Base-by-base conservation (phyloP, 1,284 basidiomycete genomes). In the Golubevia sp. region DNA sequence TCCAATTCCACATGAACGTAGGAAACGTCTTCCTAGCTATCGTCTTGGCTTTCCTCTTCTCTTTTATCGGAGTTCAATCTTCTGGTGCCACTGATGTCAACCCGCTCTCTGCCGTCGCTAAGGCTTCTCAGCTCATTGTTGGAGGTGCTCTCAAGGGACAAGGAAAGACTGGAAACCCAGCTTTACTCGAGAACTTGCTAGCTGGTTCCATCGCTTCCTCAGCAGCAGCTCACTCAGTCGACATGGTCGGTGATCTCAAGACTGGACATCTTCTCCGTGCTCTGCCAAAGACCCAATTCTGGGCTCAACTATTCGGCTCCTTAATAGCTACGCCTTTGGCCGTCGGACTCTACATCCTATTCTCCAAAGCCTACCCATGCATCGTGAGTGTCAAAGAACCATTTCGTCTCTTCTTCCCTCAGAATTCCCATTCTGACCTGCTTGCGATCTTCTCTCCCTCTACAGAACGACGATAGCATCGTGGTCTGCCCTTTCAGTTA, bases 231-330 rank as follows among this genome's bases (percentile, higher is more conserved):
- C 88, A 90, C 77, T 86, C 88, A 23, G 84, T 87, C 56, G 90
- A 91, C 79, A 91, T 91, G 90, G 88, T 89, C 64, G 88, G 89
- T 63, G 90, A 91, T 73, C 84, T 91, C 71, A 90, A 91, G 85
- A 90, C 90, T 6, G 89, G 89, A 62, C 90, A 90, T 81, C 86
- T 91, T 61, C 86, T 91, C 13, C 86, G 89, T 53, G 88, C 90
- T 26, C 89, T 88, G 71, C 90, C 90, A 21, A 86, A 85, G 64
- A 88, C 88, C 76, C 89, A 91, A 84, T 91, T 91, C 82, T 85
- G 88, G 71, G 89, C 88, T 8, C 74, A 76, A 65, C 34, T 70
- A 48, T 89, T 68, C 20, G 77, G 76, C 13, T 74, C 71, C 3
- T 62, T 77, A 61, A 72, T 55, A 52, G 68, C 71, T 21, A 77